A percentile compares a stretch with the other conserved stretches of the same genome.
Evolutionary conservation across 352 stramenopile species (phyloP).

Genomic region (Globisporangium mamillatum): DNA sequence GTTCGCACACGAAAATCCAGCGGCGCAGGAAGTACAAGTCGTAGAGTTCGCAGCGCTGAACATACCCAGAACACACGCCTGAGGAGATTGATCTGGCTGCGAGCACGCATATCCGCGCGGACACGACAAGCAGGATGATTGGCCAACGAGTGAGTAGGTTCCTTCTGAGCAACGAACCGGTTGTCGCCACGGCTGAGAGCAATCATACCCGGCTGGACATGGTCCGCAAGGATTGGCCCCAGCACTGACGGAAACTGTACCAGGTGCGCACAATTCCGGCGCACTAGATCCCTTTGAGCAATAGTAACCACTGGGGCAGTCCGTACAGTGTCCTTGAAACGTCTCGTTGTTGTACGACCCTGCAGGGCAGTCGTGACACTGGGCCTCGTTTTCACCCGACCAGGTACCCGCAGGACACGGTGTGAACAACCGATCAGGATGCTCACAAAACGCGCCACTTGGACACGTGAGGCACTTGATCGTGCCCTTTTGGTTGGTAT

Average conservation of each 20-base stretch:
- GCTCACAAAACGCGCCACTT: slow-evolving; percentile 30
- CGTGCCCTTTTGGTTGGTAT: slow-evolving; percentile 32
- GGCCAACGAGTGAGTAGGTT: slow-evolving; percentile 17
- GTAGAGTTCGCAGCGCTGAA: slow-evolving; percentile 21
- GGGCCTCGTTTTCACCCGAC: slow-evolving; percentile 26
- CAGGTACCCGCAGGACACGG: slow-evolving; percentile 59
- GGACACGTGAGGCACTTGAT: slow-evolving; percentile 39
- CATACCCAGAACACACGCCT: slow-evolving; percentile 15
- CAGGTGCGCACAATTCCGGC: slow-evolving; percentile 30
- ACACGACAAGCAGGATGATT: slow-evolving; percentile 29
- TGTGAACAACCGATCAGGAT: slow-evolving; percentile 14
- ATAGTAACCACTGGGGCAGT: slow-evolving; percentile 48
- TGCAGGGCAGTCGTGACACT: slow-evolving; percentile 47
- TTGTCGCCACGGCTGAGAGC: not conserved
- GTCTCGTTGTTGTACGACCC: slow-evolving; percentile 34
- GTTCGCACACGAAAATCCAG: slow-evolving; percentile 47
- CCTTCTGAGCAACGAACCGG: slow-evolving; percentile 19
- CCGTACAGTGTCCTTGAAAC: slow-evolving; percentile 28
- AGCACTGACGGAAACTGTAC: slow-evolving; percentile 29
- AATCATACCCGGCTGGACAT: slow-evolving; percentile 62
- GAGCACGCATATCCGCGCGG: slow-evolving; percentile 33
- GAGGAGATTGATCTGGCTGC: slow-evolving; percentile 7
- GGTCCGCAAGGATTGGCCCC: slow-evolving; percentile 28
- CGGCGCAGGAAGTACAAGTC: slow-evolving; percentile 33
- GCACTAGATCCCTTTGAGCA: slow-evolving; percentile 31